These are phyloP conservation scores for Prunus fruticosa DNA, from an alignment of 306 rosid genomes.

Conservation along the genomic window DNA sequence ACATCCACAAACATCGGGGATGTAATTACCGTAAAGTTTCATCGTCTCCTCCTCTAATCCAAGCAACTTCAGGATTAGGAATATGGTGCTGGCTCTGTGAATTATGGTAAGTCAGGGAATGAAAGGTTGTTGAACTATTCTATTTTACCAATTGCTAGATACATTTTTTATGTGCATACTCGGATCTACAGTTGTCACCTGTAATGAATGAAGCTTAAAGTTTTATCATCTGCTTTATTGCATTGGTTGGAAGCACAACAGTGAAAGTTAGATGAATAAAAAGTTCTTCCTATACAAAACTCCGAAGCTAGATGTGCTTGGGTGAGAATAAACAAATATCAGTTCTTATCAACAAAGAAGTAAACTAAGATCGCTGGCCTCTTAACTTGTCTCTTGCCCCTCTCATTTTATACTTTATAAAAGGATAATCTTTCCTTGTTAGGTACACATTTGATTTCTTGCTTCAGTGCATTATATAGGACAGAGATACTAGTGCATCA, in stretches of 20 bases:
- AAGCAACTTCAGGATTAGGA: background rate
- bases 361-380: too few species aligned
- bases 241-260: background rate
- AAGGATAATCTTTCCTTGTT: too few species aligned
- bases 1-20: slow-evolving; percentile 49
- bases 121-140: background rate
- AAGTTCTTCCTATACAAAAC: background rate
- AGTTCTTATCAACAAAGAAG: too few species aligned
- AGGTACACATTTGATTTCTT: too few species aligned
- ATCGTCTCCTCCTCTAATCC: background rate
- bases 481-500: too few species aligned
- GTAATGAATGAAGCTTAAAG: background rate
- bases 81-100: background rate
- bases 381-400: too few species aligned
- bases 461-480: too few species aligned
- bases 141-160: background rate
- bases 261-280: background rate
- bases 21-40: slow-evolving; percentile 19
- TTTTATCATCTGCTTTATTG: background rate
- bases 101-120: background rate
- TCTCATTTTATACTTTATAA: too few species aligned
- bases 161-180: background rate
- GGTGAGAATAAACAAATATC: too few species aligned
- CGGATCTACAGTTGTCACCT: background rate
- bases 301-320: too few species aligned